A percentile compares a stretch with the other conserved stretches of the same genome.
phyloP scores from a whole-genome alignment of 805 yeast genomes.

The Metschnikowia drakensbergensis region DNA sequence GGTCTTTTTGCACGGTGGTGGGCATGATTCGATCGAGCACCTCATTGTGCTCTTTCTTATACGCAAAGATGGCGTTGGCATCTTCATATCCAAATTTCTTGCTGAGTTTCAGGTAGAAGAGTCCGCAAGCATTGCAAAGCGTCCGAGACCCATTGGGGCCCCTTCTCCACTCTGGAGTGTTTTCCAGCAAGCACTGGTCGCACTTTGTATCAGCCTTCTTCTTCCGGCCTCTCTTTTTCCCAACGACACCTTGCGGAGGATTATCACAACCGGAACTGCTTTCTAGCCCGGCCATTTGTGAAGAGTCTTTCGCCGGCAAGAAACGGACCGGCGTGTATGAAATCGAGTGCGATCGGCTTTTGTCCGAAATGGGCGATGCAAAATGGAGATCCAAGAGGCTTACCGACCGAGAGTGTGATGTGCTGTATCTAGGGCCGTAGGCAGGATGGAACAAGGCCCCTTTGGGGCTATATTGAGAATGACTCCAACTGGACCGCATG shows the following conservation, averaged over 20 bases:
- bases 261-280: not conserved
- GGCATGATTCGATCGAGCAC: constrained; percentile 17
- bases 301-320: not conserved
- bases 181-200: constrained; percentile 19
- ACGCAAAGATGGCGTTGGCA: constrained; percentile 28
- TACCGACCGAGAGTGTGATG: not conserved
- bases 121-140: constrained; percentile 89
- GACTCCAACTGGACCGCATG: constrained; percentile 1
- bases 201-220: constrained; percentile 17
- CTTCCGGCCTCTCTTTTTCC: constrained; percentile 19
- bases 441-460: not conserved
- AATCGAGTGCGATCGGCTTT: not conserved
- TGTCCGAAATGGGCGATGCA: not conserved
- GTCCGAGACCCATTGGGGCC: constrained; percentile 84
- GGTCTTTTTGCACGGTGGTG: constrained; percentile 11
- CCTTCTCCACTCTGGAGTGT: constrained; percentile 90
- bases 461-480: not conserved
- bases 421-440: not conserved
- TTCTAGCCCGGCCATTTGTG: not conserved
- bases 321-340: constrained; percentile 1
- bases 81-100: constrained; percentile 43
- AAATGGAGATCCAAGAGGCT: constrained; percentile 2
- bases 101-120: constrained; percentile 61
- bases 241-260: not conserved
- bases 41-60: constrained; percentile 14